Percentiles rank a stretch among this genome's conserved stretches.
These are phyloP conservation scores for Veloboletus limbatus DNA, from an alignment of 1,284 basidiomycete genomes.

Conservation along the genomic window DNA sequence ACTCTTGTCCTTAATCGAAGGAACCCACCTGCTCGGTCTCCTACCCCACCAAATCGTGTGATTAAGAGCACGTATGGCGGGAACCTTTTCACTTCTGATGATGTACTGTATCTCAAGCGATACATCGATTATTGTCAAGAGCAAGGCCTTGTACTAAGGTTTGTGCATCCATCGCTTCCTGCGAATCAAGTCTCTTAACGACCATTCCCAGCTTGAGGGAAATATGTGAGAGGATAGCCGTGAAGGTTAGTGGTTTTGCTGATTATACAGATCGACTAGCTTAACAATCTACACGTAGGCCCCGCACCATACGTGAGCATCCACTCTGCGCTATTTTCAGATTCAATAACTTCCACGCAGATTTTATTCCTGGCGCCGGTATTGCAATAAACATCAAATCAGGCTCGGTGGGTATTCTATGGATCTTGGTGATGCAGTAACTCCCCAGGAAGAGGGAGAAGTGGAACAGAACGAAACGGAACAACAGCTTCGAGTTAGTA, in stretches of 20 bases:
- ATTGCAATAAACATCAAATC: slow-evolving; percentile 85
- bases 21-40: slow-evolving; percentile 69
- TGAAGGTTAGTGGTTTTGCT: slow-evolving; percentile 50
- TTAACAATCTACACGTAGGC: slow-evolving; percentile 45
- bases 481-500: slow-evolving; percentile 30
- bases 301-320: slow-evolving; percentile 74
- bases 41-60: slow-evolving; percentile 74
- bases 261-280: neutral
- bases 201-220: slow-evolving; percentile 57
- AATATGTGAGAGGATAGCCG: slow-evolving; percentile 78
- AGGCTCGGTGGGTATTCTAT: slow-evolving; percentile 77
- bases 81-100: slow-evolving; percentile 77
- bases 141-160: slow-evolving; percentile 77
- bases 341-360: slow-evolving; percentile 36
- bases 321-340: neutral
- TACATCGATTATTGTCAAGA: slow-evolving; percentile 86
- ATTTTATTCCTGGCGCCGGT: slow-evolving; percentile 85
- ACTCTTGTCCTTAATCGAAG: slow-evolving; percentile 59
- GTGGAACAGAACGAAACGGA: slow-evolving; percentile 40
- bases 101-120: slow-evolving; percentile 73
- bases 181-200: neutral
- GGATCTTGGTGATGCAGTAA: slow-evolving; percentile 50
- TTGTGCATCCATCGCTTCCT: slow-evolving; percentile 6
- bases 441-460: slow-evolving; percentile 43
- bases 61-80: slow-evolving; percentile 84